Evolutionary conservation across 2,329 filamentous ascomycete genomes (phyloP).

Genomic region (Cercospora janseana): DNA sequence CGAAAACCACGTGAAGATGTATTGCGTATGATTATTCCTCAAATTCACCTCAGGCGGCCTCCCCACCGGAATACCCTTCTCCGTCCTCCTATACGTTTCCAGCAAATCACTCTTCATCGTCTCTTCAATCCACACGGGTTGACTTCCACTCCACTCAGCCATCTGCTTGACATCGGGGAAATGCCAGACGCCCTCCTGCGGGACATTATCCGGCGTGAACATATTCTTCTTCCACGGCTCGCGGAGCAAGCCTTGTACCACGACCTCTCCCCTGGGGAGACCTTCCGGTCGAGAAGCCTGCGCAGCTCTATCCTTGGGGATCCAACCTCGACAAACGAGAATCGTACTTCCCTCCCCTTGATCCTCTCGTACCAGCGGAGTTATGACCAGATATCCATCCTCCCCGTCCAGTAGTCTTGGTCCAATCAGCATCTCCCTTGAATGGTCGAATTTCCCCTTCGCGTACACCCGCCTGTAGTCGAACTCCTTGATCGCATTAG

Average conservation of each 20-base stretch:
- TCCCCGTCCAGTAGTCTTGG: constrained; percentile 85
- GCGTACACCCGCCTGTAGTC: constrained; percentile 84
- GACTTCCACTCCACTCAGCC: constrained; percentile 76
- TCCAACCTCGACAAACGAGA: constrained; percentile 89
- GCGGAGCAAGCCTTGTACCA: constrained; percentile 78
- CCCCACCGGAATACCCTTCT: constrained; percentile 84
- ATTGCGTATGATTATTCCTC: constrained; percentile 94
- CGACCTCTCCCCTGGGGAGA: constrained; percentile 68
- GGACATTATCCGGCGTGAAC: constrained; percentile 89
- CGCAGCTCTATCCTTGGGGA: constrained; percentile 68
- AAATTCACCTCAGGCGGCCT: constrained; percentile 85
- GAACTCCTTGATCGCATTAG: constrained; percentile 78
- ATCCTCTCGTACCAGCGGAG: constrained; percentile 73
- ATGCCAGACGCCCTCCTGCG: constrained; percentile 82
- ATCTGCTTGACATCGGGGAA: constrained; percentile 93
- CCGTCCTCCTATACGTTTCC: constrained; percentile 69
- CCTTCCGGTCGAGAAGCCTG: constrained; percentile 63
- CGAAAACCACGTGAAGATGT: constrained; percentile 98
- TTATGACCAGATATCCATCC: constrained; percentile 88
- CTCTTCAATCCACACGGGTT: constrained; percentile 91
- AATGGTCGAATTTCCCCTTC: constrained; percentile 72
- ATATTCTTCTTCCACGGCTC: constrained; percentile 96
- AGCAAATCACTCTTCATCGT: constrained; percentile 87
- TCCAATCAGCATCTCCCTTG: constrained; percentile 94
- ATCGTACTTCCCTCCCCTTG: constrained; percentile 57